Conservation (phyloP, 345 rosid genomes). For the Laguncularia racemosa region DNA sequence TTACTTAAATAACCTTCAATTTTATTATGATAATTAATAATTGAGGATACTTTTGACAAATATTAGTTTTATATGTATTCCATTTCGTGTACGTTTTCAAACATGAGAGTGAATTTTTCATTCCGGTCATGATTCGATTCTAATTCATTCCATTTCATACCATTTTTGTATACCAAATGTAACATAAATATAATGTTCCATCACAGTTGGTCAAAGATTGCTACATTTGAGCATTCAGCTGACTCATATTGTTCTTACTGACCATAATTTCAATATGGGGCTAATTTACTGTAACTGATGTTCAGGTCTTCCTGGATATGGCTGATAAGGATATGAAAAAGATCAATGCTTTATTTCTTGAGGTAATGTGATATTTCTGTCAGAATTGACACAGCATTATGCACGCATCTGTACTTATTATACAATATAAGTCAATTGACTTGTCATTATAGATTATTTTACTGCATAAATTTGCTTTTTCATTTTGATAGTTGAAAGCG, state of each 20-base stretch:
- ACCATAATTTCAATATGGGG: no score
- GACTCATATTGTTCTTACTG: no score
- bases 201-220: background rate
- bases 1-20: no score
- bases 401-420: no score
- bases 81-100: no score
- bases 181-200: background rate
- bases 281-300: constrained; percentile 9
- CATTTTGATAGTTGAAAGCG: constrained; percentile 50
- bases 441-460: constrained; percentile 1
- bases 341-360: constrained; percentile 72
- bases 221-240: background rate
- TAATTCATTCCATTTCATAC: no score
- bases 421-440: constrained; percentile 1
- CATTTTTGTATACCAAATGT: no score
- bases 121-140: no score
- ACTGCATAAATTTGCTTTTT: background rate
- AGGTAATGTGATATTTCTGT: constrained; percentile 34
- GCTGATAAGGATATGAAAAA: constrained; percentile 71
- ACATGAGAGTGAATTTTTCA: no score
- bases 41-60: no score
- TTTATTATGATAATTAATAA: no score
- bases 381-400: background rate
- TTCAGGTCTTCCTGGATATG: constrained; percentile 85
- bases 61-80: no score